phyloP scores from a whole-genome alignment of 2,329 filamentous ascomycete genomes.

The Bipolaris oryzae region DNA sequence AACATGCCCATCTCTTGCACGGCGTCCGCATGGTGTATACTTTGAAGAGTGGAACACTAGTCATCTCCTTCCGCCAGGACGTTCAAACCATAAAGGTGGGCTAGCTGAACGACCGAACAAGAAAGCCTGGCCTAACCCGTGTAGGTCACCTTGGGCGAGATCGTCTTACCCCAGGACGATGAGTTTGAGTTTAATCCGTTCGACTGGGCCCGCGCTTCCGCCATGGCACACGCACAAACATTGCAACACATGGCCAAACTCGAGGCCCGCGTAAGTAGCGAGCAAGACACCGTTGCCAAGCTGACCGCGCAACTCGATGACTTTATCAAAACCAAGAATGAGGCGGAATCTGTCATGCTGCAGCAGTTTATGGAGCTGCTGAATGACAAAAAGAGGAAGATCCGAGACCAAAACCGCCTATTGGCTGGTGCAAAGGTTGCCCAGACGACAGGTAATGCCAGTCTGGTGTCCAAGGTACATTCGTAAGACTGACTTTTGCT shows the following conservation, averaged over 20 bases:
- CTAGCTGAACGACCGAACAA: slow-evolving; percentile 8
- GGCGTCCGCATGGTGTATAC: slow-evolving; percentile 66
- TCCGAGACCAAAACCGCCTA: slow-evolving; percentile 72
- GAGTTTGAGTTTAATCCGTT: slow-evolving; percentile 68
- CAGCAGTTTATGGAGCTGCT: slow-evolving; percentile 73
- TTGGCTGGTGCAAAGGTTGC: slow-evolving; percentile 61
- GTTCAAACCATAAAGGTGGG: slow-evolving; percentile 69
- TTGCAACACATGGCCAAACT: slow-evolving; percentile 53
- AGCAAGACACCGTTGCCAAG: slow-evolving; percentile 63
- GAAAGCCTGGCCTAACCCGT: neutral
- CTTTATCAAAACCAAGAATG: slow-evolving; percentile 68
- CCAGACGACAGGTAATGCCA: slow-evolving; percentile 34
- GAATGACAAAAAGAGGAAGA: slow-evolving; percentile 82
- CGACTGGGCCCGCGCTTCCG: slow-evolving; percentile 70
- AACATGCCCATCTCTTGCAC: slow-evolving; percentile 55
- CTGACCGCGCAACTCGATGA: slow-evolving; percentile 70
- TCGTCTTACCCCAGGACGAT: slow-evolving; percentile 62
- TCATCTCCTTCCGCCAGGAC: slow-evolving; percentile 68
- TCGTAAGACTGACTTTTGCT: neutral
- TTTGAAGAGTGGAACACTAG: slow-evolving; percentile 60
- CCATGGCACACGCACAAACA: slow-evolving; percentile 56
- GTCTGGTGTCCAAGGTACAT: neutral
- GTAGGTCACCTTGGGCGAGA: slow-evolving; percentile 65
- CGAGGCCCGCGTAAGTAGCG: slow-evolving; percentile 52
- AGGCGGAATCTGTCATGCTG: slow-evolving; percentile 69